Base-by-base conservation (phyloP, 2,329 filamentous ascomycete genomes). In the Sarocladium strictum region DNA sequence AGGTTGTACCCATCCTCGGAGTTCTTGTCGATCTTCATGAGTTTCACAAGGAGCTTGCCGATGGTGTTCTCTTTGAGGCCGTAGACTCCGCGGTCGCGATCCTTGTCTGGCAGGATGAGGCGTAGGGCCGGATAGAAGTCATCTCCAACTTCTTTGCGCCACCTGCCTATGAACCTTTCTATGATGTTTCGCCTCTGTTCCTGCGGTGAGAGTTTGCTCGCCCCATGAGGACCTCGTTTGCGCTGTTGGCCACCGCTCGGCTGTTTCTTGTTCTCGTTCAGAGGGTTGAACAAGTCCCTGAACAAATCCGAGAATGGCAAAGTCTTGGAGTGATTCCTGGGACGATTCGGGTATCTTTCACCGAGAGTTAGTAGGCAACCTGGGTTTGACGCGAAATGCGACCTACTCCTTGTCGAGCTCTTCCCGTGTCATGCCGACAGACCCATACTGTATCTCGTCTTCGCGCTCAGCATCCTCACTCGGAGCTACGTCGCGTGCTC, bases 81-180 rank as follows among this genome's bases (percentile, higher is more conserved):
- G 64, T 97, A 99, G 76, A 96, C 91, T 17, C 88, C 87, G 49
- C 94, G 83, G 64, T 97, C 91, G 37, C 91, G 84, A 65, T 99
- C 94, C 66, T 96, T 95, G 63, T 95, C 90, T 0, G 93, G 92
- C 3, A 97, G 78, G 55, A 97, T 96, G 47, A 99, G 80, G 19
- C 94, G 85, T 69, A 99, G 81, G 1, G 90, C 93, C 0, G 94
- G 94, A 65, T 94, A 97, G 63, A 99, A 89, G 69, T 99, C 94
- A 61, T 90, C 76, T 24, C 94, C 94, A 21, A 97, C 92, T 58
- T 96, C 86, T 55, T 84, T 83, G 37, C 92, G 83, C 94, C 94
- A 99, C 67, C 84, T 80, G 14, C 81, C 80, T 61, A 99, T 90
- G 73, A 96, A 99, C 7, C 86, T 79, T 54, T 92, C 83, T 59